A percentile compares a stretch with the other conserved stretches of the same genome.
These are phyloP conservation scores for Hordeum marinum DNA, from an alignment of 176 grass and related monocot species.

Conservation along the genomic window DNA sequence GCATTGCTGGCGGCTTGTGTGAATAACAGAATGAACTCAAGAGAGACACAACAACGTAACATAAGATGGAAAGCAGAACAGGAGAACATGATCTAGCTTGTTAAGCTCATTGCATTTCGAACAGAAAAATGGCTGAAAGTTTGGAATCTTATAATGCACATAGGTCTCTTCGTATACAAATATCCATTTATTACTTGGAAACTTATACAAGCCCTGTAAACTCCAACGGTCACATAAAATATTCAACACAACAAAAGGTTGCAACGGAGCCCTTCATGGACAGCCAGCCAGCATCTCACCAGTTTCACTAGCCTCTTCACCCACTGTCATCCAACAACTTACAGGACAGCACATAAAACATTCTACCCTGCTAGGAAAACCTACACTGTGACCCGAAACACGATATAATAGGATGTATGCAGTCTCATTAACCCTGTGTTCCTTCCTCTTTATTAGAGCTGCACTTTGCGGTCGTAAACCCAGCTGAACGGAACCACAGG, in stretches of 20 bases:
- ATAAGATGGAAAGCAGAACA: neutral
- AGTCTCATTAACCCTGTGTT: neutral
- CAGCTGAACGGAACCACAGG: constrained; percentile 56
- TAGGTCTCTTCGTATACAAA: constrained; percentile 22
- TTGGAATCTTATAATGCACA: neutral
- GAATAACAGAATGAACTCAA: neutral
- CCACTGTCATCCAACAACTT: constrained; percentile 24
- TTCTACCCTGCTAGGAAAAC: constrained; percentile 37
- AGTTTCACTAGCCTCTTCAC: constrained; percentile 14
- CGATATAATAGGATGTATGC: neutral
- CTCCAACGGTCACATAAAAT: constrained; percentile 26
- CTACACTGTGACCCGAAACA: constrained; percentile 14
- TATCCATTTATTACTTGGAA: constrained; percentile 32
- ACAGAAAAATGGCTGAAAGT: neutral
- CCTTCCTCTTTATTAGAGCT: constrained; percentile 36
- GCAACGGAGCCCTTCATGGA: neutral
- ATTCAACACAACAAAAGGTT: constrained; percentile 26
- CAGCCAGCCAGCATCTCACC: neutral
- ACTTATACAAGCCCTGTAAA: constrained; percentile 30
- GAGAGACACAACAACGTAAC: neutral
- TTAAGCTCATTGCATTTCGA: neutral
- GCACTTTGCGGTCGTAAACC: constrained; percentile 53
- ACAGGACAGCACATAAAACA: constrained; percentile 12
- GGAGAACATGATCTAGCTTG: neutral
- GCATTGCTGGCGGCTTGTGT: no score